Percentiles rank a stretch among this genome's conserved stretches.
Conservation (phyloP, 2,329 filamentous ascomycete species). For the Ophiostoma angusticollis region DNA sequence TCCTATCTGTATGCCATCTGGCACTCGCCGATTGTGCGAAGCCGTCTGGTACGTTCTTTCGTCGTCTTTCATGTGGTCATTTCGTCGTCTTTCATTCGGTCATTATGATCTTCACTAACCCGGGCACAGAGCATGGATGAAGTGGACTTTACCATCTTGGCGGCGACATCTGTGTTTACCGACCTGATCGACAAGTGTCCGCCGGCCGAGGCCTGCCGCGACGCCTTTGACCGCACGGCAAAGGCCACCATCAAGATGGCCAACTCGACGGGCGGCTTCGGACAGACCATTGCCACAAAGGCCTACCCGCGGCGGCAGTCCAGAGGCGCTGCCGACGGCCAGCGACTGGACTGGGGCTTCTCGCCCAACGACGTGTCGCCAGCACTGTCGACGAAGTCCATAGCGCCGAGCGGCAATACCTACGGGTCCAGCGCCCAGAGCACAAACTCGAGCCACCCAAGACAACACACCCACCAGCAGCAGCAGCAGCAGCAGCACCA, state of each 20-base stretch:
- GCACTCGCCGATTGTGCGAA: conserved; percentile 84
- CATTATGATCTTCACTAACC: too few relatives aligned
- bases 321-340: conserved; percentile 17
- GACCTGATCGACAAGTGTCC: conserved; percentile 92
- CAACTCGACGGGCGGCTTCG: conserved; percentile 74
- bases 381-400: conserved; percentile 13
- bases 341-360: conserved; percentile 12
- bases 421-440: not conserved
- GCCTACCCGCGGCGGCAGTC: conserved; percentile 15
- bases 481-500: conserved; percentile 14
- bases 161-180: conserved; percentile 81
- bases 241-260: conserved; percentile 95
- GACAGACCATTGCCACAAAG: conserved; percentile 22
- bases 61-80: too few relatives aligned
- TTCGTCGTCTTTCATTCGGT: too few relatives aligned
- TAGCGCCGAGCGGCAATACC: conserved; percentile 1
- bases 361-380: conserved; percentile 4
- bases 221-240: conserved; percentile 89
- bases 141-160: conserved; percentile 91
- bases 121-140: conserved; percentile 63
- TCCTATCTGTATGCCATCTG: conserved; percentile 95
- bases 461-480: conserved; percentile 11
- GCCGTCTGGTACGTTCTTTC: conserved; percentile 65
- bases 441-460: not conserved
- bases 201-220: conserved; percentile 83